Base-by-base conservation (phyloP, 441 rosid genomes). In the Brassica balearica region DNA sequence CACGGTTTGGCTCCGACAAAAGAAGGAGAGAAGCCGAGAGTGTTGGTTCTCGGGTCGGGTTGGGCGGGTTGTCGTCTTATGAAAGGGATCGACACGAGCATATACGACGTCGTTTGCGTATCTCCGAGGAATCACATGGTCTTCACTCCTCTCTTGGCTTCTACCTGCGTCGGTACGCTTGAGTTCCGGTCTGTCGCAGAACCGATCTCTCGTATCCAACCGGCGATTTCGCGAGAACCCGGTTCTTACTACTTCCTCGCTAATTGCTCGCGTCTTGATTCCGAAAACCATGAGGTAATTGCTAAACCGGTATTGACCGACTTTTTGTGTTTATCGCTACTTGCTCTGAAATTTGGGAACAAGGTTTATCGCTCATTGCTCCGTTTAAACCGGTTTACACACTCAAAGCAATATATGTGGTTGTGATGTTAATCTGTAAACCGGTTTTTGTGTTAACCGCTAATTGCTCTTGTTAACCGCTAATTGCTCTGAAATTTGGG, bases 61-160 rank as follows among this genome's bases (percentile, higher is more conserved):
- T 95, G 99, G 99, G 99, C 99, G 0, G 99, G 92, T 48, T 91
- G 98, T 85, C 81, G 96, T 62, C 80, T 92, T 19, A 84, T 93
- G 95, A 92, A 93, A 85, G 96, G 86, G 19, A 69, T 93, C 6
- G 96, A 95, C 76, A 88, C 99, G 10, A 67, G 62, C 1, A 19
- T 84, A 2, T 92, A 92, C 78, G 99, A 95, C 74, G 94, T 95
- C 56, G 97, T 93, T 15, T 93, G 98, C 69, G 92, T 95, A 0
- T 95, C 99, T 1, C 96, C 98, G 6, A 82, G 98, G 84, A 95
- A 93, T 75, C 98, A 95, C 83, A 95, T 93, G 99, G 98, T 93
- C 0, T 93, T 95, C 75, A 93, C 98, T 38, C 99, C 98, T 68
- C 87, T 93, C 1, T 79, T 93, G 79, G 99, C 98, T 34, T 93